Conservation (phyloP, 805 yeast genomes). For the Vanderwaltozyma polyspora region DNA sequence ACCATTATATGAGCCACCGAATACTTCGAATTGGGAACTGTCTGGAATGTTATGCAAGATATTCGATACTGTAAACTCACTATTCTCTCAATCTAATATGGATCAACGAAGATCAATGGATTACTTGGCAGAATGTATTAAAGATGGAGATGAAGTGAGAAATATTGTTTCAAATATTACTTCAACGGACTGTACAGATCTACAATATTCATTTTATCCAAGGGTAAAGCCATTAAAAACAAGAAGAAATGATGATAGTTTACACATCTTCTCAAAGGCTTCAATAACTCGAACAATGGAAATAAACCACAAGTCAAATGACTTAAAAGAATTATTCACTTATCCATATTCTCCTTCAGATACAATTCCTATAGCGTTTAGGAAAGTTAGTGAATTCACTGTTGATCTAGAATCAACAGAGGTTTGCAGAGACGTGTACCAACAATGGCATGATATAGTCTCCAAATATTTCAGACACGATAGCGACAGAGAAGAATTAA, state of each 20-base stretch:
- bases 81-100: slow-evolving; percentile 9
- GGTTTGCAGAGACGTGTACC: slow-evolving; percentile 20
- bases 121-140: slow-evolving; percentile 11
- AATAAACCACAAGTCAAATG: not conserved
- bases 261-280: slow-evolving; percentile 15
- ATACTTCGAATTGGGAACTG: slow-evolving; percentile 20
- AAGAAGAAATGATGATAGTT: not conserved
- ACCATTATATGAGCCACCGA: slow-evolving; percentile 34
- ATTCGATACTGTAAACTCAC: slow-evolving; percentile 18
- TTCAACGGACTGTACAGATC: slow-evolving; percentile 2
- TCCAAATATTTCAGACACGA: slow-evolving; percentile 29
- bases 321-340: slow-evolving; percentile 8
- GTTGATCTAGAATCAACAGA: slow-evolving; percentile 18
- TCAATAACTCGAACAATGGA: slow-evolving; percentile 4
- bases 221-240: slow-evolving; percentile 7
- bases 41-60: slow-evolving; percentile 15
- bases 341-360: slow-evolving; percentile 19
- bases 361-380: slow-evolving; percentile 16
- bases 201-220: slow-evolving; percentile 16
- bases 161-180: slow-evolving; percentile 17
- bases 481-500: slow-evolving; percentile 40
- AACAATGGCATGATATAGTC: slow-evolving; percentile 24
- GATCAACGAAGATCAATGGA: slow-evolving; percentile 14
- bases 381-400: slow-evolving; percentile 7
- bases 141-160: slow-evolving; percentile 13